These are phyloP conservation scores for Euptelea pleiosperma DNA, from an alignment of 164 flowering plant species.

Conservation along the genomic window DNA sequence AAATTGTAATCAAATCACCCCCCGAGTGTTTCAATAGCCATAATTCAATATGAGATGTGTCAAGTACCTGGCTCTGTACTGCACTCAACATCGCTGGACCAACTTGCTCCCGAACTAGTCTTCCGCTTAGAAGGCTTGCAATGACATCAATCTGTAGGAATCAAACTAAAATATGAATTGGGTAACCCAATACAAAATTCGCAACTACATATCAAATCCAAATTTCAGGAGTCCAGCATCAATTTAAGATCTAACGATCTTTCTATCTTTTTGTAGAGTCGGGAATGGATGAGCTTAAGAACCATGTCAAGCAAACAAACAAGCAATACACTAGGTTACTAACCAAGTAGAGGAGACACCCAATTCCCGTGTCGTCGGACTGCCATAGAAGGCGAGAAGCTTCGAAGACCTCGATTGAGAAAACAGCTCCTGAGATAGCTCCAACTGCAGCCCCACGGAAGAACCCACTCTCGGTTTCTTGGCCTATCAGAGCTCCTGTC, in stretches of 20 bases:
- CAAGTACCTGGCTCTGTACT: slow-evolving; percentile 85
- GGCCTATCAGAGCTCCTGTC: slow-evolving; percentile 90
- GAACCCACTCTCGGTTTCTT: slow-evolving; percentile 88
- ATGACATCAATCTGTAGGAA: slow-evolving; percentile 67
- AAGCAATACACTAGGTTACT: slow-evolving; percentile 15
- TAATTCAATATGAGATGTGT: background rate
- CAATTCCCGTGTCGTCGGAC: slow-evolving; percentile 70
- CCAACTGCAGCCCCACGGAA: slow-evolving; percentile 87
- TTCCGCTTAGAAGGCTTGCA: slow-evolving; percentile 85
- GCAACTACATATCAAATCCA: too few relatives aligned
- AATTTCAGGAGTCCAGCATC: too few relatives aligned
- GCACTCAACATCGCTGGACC: slow-evolving; percentile 97
- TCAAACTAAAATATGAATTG: background rate
- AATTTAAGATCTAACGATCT: too few relatives aligned
- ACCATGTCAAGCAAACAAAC: background rate
- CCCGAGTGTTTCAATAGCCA: background rate
- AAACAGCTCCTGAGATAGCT: slow-evolving; percentile 88
- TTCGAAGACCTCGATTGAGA: slow-evolving; percentile 85
- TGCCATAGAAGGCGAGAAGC: slow-evolving; percentile 75
- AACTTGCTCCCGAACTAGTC: slow-evolving; percentile 83
- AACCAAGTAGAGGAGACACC: slow-evolving; percentile 82
- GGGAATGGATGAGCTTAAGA: too few relatives aligned
- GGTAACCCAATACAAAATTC: too few relatives aligned
- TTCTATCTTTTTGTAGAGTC: too few relatives aligned
- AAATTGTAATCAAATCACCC: slow-evolving; percentile 11